Base-by-base conservation (phyloP, 306 rosid genomes). In the Prunus fruticosa region DNA sequence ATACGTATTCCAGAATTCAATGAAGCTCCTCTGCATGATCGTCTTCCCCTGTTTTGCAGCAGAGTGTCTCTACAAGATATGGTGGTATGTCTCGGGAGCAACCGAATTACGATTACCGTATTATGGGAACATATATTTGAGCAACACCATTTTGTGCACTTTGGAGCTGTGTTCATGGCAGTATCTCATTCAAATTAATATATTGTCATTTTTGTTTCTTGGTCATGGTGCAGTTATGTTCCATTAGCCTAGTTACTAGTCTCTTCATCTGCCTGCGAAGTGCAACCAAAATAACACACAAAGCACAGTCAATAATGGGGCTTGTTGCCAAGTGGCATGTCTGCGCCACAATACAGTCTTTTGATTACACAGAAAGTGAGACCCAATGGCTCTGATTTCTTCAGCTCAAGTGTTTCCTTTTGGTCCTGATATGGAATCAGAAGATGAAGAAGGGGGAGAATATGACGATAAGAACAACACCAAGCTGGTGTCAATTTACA, bases 311-410 rank as follows among this genome's bases (percentile, higher is more conserved):
- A 49, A 63, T 84, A 25, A 88, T 97, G 10, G 85, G 93, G 53
- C 90, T 95, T 27, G 92, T 96, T 58, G 86, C 97, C n/a, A 95
- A 95, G 83, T 95, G 97, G 98, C 96, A 95, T 64, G 75, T 82
- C 62, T 90, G 89, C 13, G 92, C 97, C 38, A 89, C 92, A 23
- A 81, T 95, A 53, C 84, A 89, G 78, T 80, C 96, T 19, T 90
- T 86, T 65, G 97, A 95, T 38, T 79, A 83, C 77, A 20, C 72
- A 9, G 97, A 92, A 3, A 77, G 64, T 10, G 96, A 88, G 82
- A 88, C 90, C 93, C 93, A 11, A 69, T 67, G 3, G 45, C 71
- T 34, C 84, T 62, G 71, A 57, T 13, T 20, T 65, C 85, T 81
- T 52, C 91, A 13, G 58, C 80, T 65, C 86, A 45, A 54, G 87